Evolutionary conservation across 2,329 filamentous ascomycete genomes (phyloP).

Genomic region (Emmonsia crescens): DNA sequence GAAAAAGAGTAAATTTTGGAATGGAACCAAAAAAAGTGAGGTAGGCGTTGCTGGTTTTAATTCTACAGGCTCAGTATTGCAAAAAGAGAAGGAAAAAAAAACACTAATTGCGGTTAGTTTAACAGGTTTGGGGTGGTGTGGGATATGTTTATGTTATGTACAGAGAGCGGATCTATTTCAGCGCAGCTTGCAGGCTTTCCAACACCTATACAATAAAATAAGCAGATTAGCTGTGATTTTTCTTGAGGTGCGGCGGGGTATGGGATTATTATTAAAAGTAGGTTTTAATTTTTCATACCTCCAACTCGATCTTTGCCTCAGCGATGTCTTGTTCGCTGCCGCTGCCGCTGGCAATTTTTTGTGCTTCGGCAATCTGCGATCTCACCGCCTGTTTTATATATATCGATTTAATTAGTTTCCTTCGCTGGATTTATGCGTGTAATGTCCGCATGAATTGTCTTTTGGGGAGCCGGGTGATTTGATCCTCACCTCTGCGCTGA

Average conservation of each 20-base stretch:
- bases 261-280: too few species aligned
- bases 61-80: slow-evolving; percentile 10
- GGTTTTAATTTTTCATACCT: slow-evolving; percentile 55
- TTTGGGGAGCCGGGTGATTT: neutral
- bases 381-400: slow-evolving; percentile 51
- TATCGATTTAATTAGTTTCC: neutral
- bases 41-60: slow-evolving; percentile 1
- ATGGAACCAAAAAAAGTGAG: neutral
- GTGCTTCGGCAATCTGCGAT: slow-evolving; percentile 83
- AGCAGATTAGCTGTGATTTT: neutral
- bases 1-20: neutral
- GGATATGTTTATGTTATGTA: slow-evolving; percentile 22
- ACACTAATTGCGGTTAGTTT: neutral
- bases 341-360: slow-evolving; percentile 82
- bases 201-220: slow-evolving; percentile 30
- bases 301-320: slow-evolving; percentile 97
- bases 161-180: slow-evolving; percentile 37
- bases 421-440: neutral
- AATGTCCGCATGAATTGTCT: neutral
- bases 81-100: neutral
- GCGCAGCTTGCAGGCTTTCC: slow-evolving; percentile 38
- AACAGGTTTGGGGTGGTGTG: neutral
- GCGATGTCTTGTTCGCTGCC: slow-evolving; percentile 96
- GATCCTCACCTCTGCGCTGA: slow-evolving; percentile 63
- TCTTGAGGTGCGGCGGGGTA: neutral